phyloP scores from a whole-genome alignment of 768 basidiomycete species.

The Collybiopsis luxurians region DNA sequence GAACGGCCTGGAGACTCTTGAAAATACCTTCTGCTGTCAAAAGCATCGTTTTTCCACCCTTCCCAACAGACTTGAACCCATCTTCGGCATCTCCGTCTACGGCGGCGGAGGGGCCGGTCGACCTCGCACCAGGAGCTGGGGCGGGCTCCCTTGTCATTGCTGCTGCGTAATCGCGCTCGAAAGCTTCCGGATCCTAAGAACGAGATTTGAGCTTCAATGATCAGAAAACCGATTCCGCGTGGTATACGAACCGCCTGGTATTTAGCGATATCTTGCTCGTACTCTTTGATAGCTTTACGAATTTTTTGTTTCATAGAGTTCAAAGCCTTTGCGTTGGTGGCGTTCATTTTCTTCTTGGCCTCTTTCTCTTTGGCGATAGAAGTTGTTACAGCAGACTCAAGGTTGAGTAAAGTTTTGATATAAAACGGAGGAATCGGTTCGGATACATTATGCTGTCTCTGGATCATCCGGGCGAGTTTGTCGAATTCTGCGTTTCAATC shows the following conservation, averaged over 20 bases:
- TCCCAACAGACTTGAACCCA: constrained; percentile 88
- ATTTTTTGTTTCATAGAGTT: constrained; percentile 99
- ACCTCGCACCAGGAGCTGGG: constrained; percentile 33
- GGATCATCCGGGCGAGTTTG: constrained; percentile 88
- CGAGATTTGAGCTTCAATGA: background rate
- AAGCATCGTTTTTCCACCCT: constrained; percentile 80
- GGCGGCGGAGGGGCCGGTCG: constrained; percentile 28
- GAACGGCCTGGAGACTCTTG: constrained; percentile 86
- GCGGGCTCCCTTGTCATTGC: constrained; percentile 46
- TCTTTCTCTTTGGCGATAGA: constrained; percentile 86
- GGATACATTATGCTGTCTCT: constrained; percentile 79
- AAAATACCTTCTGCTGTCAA: constrained; percentile 85
- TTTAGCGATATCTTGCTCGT: constrained; percentile 75
- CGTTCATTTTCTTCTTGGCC: constrained; percentile 95
- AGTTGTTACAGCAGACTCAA: constrained; percentile 73
- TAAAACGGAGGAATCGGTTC: constrained; percentile 89
- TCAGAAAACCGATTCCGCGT: background rate
- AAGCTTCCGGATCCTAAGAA: constrained; percentile 81
- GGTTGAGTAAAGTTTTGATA: constrained; percentile 66
- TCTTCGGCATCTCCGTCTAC: constrained; percentile 50
- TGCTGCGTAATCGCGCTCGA: constrained; percentile 71
- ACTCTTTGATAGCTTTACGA: constrained; percentile 87
- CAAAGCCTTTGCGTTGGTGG: constrained; percentile 88
- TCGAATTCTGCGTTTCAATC: constrained; percentile 73
- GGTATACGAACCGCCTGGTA: constrained; percentile 66